Base-by-base conservation (phyloP, 306 rosid genomes). In the Cicer chorassanicum region DNA sequence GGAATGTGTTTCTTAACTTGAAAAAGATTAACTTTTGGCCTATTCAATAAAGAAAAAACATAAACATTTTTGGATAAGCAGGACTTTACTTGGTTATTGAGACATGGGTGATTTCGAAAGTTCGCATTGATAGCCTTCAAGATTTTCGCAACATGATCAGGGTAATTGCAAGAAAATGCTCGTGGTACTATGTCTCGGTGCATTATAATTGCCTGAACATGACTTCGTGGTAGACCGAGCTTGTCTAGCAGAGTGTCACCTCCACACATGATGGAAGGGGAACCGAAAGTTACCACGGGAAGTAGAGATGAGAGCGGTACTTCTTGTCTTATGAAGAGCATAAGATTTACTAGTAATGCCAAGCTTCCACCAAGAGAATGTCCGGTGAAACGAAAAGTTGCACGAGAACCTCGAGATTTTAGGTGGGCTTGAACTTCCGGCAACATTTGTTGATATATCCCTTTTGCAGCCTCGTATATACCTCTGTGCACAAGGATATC, bases 321-420 rank as follows among this genome's bases (percentile, higher is more conserved):
- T 75, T 87, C 89, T 13, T 82, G 39, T 75, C 97, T 87, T 77
- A 92, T 86, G 70, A 94, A 72, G 59, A 94, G 86, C 99, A 94
- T 94, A 60, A 94, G 95, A 75, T 90, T 94, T 80, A 92, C 87
- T 2, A 94, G 85, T 18, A 90, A 75, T 10, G 99, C 90, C 86
- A 94, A 84, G 88, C 99, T 94, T 85, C 99, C 99, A 56, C 99
- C 99, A 14, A 94, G 94, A 44, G 99, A 94, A 82, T 94, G 99
- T 11, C 99, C 97, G 0, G 97, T 90, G 91, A 87, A 94, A 34
- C 96, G 95, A 51, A 94, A 86, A 64, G 81, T 80, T 55, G 96
- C 92, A 9, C 74, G 81, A 72, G 90, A 79, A 70, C 92, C 96
- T 7, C 19, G 82, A 48, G 92, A 84, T 74, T 84, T 84, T 54